Base-by-base conservation (phyloP, 2,329 filamentous ascomycete species). In the Helicocarpus griseus region DNA sequence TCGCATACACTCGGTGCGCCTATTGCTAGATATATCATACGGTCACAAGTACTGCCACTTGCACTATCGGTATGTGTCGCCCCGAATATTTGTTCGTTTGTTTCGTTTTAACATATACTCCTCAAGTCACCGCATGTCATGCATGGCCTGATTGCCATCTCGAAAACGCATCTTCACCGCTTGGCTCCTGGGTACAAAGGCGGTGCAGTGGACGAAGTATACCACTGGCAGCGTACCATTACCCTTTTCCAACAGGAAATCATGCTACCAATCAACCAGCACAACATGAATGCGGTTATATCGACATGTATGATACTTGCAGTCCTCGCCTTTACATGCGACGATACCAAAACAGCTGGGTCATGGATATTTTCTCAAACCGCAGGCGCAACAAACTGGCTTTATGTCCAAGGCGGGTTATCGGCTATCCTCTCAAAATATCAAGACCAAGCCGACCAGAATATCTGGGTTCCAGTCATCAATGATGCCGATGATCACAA, bases 291-390 rank as follows among this genome's bases (percentile, higher is more conserved):
- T 28, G 56, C 57, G 0, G 53, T 67, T 2, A 31, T 67, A 8
- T 66, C 63, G 6, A 59, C 61, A 2, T 64, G 63, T 54, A 64
- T 67, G 58, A 54, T 66, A 33, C 63, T 66, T 56, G 56, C 62
- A 0, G 50, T 62, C 2, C 58, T 58, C n/a, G 56, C 60, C 1
- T 48, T 65, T 8, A 61, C 58, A 4, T 60, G 61, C 0, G 57
- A 58, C 13, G 52, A 56, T 21, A 61, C 61, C 43, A 41, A 58
- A 3, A 52, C 57, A 7, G 52, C 52, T 7, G 63, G 62, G 14
- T 65, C 63, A 0, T 67, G 64, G 64, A 58, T 66, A 4, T 58
- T 67, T 13, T 57, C 61, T 0, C 56, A 59, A 11, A 53, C 44
- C 19, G 53, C 55, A 0, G 56, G 54, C 26, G 57, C 53, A 13